Conservation (phyloP, 805 yeast genomes). For the Candida oleophila region DNA sequence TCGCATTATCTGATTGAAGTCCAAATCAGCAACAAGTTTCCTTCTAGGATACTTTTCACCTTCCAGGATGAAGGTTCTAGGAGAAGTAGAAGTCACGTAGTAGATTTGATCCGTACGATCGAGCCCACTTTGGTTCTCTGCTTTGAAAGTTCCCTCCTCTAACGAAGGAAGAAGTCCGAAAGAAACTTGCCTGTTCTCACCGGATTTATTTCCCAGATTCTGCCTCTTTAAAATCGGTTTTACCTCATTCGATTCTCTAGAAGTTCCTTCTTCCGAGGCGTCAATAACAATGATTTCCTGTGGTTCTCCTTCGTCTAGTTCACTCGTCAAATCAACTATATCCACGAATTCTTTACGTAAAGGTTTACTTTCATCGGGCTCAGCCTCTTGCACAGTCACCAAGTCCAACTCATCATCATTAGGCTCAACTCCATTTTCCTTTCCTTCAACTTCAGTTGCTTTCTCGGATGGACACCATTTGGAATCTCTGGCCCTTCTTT, state of each 20-base stretch:
- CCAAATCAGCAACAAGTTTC: conserved; percentile 27
- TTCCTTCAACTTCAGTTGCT: conserved; percentile 17
- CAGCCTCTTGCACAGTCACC: conserved; percentile 20
- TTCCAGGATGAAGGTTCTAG: conserved; percentile 24
- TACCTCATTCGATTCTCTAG: background rate
- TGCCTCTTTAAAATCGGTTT: conserved; percentile 1
- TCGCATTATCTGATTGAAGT: conserved; percentile 27
- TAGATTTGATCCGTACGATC: conserved; percentile 15
- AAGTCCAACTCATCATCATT: conserved; percentile 45
- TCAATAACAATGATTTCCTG: conserved; percentile 21
- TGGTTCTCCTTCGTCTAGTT: conserved; percentile 10
- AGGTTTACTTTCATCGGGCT: background rate
- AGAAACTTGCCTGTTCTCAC: conserved; percentile 3
- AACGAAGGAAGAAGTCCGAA: conserved; percentile 15
- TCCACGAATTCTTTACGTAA: conserved; percentile 7
- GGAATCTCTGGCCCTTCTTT: conserved; percentile 53
- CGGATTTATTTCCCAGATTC: background rate
- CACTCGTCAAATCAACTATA: conserved; percentile 14
- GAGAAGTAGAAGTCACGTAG: conserved; percentile 25
- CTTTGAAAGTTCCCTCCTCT: conserved; percentile 11
- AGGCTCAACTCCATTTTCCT: conserved; percentile 34
- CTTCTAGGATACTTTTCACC: conserved; percentile 21
- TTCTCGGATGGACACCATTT: conserved; percentile 40
- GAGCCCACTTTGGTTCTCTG: background rate
- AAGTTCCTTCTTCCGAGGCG: conserved; percentile 15